These are phyloP conservation scores for Calocybe gangraenosa DNA, from an alignment of 768 basidiomycete genomes.

Conservation along the genomic window DNA sequence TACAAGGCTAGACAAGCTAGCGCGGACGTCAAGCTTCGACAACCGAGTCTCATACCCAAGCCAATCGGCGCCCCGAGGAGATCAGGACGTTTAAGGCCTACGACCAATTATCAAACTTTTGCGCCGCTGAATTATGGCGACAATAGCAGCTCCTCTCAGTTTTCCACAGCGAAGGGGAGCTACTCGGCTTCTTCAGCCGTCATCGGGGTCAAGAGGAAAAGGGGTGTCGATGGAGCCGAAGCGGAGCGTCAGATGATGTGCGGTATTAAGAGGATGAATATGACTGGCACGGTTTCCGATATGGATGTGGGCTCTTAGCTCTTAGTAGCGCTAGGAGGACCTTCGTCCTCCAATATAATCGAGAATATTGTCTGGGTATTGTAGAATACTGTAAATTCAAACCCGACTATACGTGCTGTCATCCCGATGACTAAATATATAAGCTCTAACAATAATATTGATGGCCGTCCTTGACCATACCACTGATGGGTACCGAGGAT, in stretches of 20 bases:
- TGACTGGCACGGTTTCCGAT: conserved; percentile 1
- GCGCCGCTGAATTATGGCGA: background rate
- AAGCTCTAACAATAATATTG: too few relatives aligned
- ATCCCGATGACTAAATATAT: too few relatives aligned
- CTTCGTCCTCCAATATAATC: too few relatives aligned
- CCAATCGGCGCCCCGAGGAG: conserved; percentile 11
- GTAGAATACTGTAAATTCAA: too few relatives aligned
- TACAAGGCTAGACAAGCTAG: conserved; percentile 7
- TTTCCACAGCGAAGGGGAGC: background rate
- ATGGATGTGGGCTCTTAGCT: conserved; percentile 5
- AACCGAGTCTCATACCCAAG: background rate
- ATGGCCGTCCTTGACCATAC: too few relatives aligned
- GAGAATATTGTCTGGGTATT: too few relatives aligned
- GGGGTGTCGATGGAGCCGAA: conserved; percentile 1
- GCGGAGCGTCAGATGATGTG: conserved; percentile 7
- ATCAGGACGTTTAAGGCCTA: conserved; percentile 13
- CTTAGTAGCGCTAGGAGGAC: too few relatives aligned
- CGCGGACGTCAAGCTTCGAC: background rate
- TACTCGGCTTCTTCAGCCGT: background rate
- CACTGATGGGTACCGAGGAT: too few relatives aligned
- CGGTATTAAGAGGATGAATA: conserved; percentile 9
- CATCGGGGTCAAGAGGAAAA: conserved; percentile 14
- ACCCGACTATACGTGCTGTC: too few relatives aligned
- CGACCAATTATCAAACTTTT: background rate
- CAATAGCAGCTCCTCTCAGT: background rate